Base-by-base conservation (phyloP, 2,329 filamentous ascomycete species). In the Pseudocercospora musae region DNA sequence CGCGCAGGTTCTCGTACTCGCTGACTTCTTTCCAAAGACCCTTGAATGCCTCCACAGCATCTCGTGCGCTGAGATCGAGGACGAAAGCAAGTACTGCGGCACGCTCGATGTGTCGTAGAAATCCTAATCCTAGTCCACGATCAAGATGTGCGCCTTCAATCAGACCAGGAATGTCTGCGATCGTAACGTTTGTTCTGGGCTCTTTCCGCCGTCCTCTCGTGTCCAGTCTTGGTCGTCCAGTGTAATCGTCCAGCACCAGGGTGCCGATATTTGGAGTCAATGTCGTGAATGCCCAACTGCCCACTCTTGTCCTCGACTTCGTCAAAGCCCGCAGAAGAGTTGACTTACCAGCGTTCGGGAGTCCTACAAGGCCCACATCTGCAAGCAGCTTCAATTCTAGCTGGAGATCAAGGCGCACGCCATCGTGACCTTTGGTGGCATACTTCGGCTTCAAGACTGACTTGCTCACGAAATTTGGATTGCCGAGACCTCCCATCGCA, bases 201-300 rank as follows among this genome's bases (percentile, higher is more conserved):
- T 83, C 71, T 52, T 82, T 78, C 75, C 81, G 75, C 75, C 80
- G 70, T 72, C 74, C 68, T 71, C 77, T 71, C 66, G 78, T 78
- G 52, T 81, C 76, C 37, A 86, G 74, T 5, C 78, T 65, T 1
- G 92, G 91, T 0, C 91, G 86, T 2, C 93, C 92, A 62, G 87
- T 88, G 78, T 95, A 86, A 74, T 93, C 86, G 76, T 99, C 95
- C 10, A 99, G 84, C 13, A 98, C 89, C 6, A 99, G 92, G 0
- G 95, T 99, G 56, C 95, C 95, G 59, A 99, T 96, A 69, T 96
- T 97, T 2, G 95, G 95, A 69, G 93, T 89, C 8, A 99, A 82
- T 0, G 95, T 99, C 2, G 95, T 99, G 75, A 99, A 99, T 9
- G 92, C 94, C 95, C 95, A 99, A 74, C 90, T 88, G 44, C 95